Percentiles rank a stretch among this genome's conserved stretches.
Conservation (phyloP, 345 rosid genomes). For the Populus euphratica region DNA sequence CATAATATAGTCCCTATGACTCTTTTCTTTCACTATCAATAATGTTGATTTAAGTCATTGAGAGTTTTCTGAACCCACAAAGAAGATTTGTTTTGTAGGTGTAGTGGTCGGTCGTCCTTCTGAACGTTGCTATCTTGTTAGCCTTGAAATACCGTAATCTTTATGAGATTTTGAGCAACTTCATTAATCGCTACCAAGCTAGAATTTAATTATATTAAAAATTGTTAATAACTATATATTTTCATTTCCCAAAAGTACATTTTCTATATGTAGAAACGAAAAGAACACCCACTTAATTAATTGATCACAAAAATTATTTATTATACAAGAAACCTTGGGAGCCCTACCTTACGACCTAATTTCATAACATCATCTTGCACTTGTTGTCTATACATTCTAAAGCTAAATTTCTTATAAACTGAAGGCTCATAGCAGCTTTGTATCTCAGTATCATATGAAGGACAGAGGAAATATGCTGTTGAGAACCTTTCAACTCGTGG, state of each 20-base stretch:
- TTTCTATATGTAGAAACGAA: neutral
- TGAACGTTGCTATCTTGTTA: no score
- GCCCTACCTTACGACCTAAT: conserved; percentile 82
- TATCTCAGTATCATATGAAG: conserved; percentile 65
- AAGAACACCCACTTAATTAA: no score
- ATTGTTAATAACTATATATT: neutral
- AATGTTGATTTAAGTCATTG: no score
- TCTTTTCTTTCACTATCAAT: no score
- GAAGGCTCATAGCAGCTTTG: conserved; percentile 45
- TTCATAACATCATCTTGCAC: conserved; percentile 75
- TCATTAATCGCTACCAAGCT: no score
- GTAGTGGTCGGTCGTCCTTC: no score
- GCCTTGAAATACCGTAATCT: no score
- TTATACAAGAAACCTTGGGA: conserved; percentile 59
- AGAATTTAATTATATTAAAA: neutral
- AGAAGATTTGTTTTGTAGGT: no score
- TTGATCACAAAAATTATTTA: neutral
- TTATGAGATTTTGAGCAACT: no score
- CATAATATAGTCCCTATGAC: no score
- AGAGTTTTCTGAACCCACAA: no score
- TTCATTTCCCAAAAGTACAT: neutral
- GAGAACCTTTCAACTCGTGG: conserved; percentile 72
- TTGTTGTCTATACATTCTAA: conserved; percentile 63
- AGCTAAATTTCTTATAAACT: conserved; percentile 62
- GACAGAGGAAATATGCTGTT: conserved; percentile 88